phyloP scores from a whole-genome alignment of 768 basidiomycete genomes.

The Pisolithus tinctorius region DNA sequence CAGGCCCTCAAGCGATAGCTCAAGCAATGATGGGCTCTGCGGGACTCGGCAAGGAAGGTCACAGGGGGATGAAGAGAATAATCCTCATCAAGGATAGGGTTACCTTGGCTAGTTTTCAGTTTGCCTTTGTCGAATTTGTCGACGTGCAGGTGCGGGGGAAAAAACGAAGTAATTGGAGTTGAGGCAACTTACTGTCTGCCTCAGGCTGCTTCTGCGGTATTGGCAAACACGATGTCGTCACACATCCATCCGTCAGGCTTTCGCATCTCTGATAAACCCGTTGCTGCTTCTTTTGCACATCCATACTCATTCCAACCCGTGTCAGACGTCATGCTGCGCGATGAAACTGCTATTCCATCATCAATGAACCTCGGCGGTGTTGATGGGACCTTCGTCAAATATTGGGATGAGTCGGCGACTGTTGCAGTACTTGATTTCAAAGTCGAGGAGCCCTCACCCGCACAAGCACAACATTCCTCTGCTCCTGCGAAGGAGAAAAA shows the following conservation, averaged over 20 bases:
- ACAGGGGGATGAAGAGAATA: slow-evolving; percentile 82
- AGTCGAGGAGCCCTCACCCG: slow-evolving; percentile 52
- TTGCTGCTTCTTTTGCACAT: slow-evolving; percentile 90
- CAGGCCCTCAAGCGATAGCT: slow-evolving; percentile 82
- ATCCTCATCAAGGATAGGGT: slow-evolving; percentile 85
- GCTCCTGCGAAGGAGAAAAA: slow-evolving; percentile 56
- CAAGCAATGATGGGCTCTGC: slow-evolving; percentile 79
- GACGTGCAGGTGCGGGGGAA: slow-evolving; percentile 59
- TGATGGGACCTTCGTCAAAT: slow-evolving; percentile 71
- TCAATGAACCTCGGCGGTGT: slow-evolving; percentile 63
- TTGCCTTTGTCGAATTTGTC: slow-evolving; percentile 89
- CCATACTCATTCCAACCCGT: slow-evolving; percentile 84
- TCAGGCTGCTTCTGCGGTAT: slow-evolving; percentile 75
- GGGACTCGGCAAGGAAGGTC: slow-evolving; percentile 70
- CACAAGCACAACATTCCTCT: slow-evolving; percentile 25
- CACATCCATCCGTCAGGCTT: slow-evolving; percentile 90
- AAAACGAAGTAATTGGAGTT: background rate
- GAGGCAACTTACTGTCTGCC: slow-evolving; percentile 8
- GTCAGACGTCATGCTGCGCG: slow-evolving; percentile 64
- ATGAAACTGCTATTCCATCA: slow-evolving; percentile 69
- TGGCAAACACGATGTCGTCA: slow-evolving; percentile 84
- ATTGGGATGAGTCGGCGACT: slow-evolving; percentile 88
- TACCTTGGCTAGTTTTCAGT: slow-evolving; percentile 86
- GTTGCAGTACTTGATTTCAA: slow-evolving; percentile 73
- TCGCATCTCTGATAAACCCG: slow-evolving; percentile 81